Conservation (phyloP, 225 moss, liverwort and hornwort species). For the Bryum argenteum region DNA sequence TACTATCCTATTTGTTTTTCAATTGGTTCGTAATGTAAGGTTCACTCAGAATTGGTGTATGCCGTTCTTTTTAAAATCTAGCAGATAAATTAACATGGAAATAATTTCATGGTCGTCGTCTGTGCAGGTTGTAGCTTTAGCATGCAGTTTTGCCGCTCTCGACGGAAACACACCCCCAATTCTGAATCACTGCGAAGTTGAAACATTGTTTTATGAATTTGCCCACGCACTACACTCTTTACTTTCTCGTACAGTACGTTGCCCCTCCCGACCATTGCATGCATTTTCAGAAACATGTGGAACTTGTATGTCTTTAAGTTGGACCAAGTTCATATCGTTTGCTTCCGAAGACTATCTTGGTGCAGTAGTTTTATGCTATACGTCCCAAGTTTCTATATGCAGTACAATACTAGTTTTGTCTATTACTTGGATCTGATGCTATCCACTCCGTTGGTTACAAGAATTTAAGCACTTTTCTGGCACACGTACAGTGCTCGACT, state of each 20-base stretch:
- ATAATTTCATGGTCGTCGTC: conserved; percentile 10
- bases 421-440: neutral
- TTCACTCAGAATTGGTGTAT: conserved; percentile 14
- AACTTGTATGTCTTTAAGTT: conserved; percentile 3
- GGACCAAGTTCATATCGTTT: conserved; percentile 7
- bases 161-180: conserved; percentile 72
- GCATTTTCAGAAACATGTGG: neutral
- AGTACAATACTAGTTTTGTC: conserved; percentile 14
- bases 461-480: conserved; percentile 99
- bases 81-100: too few species aligned
- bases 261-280: conserved; percentile 17
- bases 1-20: conserved; percentile 13
- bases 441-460: conserved; percentile 39
- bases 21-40: neutral
- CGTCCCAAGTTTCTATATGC: neutral
- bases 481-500: conserved; percentile 91
- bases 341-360: neutral
- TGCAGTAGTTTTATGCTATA: conserved; percentile 9
- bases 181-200: conserved; percentile 94
- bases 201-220: conserved; percentile 97
- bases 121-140: conserved; percentile 92
- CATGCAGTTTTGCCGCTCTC: conserved; percentile 87
- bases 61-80: too few species aligned
- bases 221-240: conserved; percentile 96
- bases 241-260: conserved; percentile 87